phyloP scores from a whole-genome alignment of 2,329 filamentous ascomycete genomes.

The Xylariaceae sp. region DNA sequence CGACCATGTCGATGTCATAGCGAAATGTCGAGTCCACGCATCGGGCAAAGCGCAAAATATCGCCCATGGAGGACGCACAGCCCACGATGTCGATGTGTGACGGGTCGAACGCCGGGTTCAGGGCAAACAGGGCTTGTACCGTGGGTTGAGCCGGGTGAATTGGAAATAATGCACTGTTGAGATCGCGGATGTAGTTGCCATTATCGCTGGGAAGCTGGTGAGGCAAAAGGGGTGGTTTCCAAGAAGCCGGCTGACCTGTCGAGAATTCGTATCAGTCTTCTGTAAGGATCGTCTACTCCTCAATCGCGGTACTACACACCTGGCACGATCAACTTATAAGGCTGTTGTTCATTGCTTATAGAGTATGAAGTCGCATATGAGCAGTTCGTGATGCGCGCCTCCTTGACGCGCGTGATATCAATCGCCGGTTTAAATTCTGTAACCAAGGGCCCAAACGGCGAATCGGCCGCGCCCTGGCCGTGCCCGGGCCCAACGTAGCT shows the following conservation, averaged over 20 bases:
- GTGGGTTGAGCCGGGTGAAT: constrained; percentile 22
- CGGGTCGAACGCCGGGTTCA: constrained; percentile 20
- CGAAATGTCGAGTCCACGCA: constrained; percentile 23
- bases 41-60: constrained; percentile 23
- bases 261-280: constrained; percentile 10
- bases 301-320: constrained; percentile 15
- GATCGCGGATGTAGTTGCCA: constrained; percentile 24
- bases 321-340: constrained; percentile 23
- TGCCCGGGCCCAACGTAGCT: neutral
- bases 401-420: constrained; percentile 1
- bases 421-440: constrained; percentile 14
- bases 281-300: neutral
- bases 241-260: constrained; percentile 23
- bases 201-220: constrained; percentile 16
- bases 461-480: neutral
- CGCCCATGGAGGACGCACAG: constrained; percentile 26
- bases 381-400: constrained; percentile 23
- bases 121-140: constrained; percentile 23
- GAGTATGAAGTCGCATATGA: constrained; percentile 26
- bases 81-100: constrained; percentile 24
- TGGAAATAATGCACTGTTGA: constrained; percentile 26
- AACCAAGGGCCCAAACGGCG: constrained; percentile 18
- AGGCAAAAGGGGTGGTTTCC: constrained; percentile 23
- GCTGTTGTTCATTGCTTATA: constrained; percentile 13
- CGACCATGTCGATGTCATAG: constrained; percentile 25